Percentiles rank a stretch among this genome's conserved stretches.
These are phyloP conservation scores for Delphinella strobiligena DNA, from an alignment of 2,329 filamentous ascomycete genomes.

Conservation along the genomic window DNA sequence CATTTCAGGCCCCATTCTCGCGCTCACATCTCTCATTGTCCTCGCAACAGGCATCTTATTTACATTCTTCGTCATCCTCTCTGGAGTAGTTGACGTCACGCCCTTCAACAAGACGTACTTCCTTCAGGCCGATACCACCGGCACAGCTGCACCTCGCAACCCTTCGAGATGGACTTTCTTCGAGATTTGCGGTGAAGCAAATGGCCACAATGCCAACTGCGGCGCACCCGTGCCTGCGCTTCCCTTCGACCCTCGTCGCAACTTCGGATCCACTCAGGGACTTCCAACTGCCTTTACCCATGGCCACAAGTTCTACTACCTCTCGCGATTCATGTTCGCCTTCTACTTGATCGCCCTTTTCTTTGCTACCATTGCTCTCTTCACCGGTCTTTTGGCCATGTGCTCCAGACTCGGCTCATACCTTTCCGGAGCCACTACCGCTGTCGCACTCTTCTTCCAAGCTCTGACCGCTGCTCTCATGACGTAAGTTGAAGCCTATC, in stretches of 20 bases:
- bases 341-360: slow-evolving; percentile 78
- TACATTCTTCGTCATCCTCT: slow-evolving; percentile 54
- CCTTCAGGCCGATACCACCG: slow-evolving; percentile 64
- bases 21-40: slow-evolving; percentile 47
- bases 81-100: slow-evolving; percentile 38
- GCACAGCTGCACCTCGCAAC: slow-evolving; percentile 43
- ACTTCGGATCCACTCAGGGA: slow-evolving; percentile 46
- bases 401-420: slow-evolving; percentile 60
- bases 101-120: slow-evolving; percentile 73
- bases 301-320: slow-evolving; percentile 61
- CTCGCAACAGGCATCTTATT: slow-evolving; percentile 50
- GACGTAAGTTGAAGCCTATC: slow-evolving; percentile 47
- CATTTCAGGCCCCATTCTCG: slow-evolving; percentile 42
- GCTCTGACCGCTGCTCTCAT: slow-evolving; percentile 56
- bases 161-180: slow-evolving; percentile 84
- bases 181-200: slow-evolving; percentile 58
- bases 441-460: slow-evolving; percentile 57
- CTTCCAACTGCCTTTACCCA: slow-evolving; percentile 44
- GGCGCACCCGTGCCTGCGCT: slow-evolving; percentile 46
- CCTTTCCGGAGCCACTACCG: slow-evolving; percentile 46
- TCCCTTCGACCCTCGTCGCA: slow-evolving; percentile 51
- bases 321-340: slow-evolving; percentile 87
- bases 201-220: slow-evolving; percentile 48
- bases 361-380: slow-evolving; percentile 58
- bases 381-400: slow-evolving; percentile 56